A percentile compares a stretch with the other conserved stretches of the same genome.
Evolutionary conservation across 2,329 filamentous ascomycete genomes (phyloP).

Genomic region (Apiospora marii): DNA sequence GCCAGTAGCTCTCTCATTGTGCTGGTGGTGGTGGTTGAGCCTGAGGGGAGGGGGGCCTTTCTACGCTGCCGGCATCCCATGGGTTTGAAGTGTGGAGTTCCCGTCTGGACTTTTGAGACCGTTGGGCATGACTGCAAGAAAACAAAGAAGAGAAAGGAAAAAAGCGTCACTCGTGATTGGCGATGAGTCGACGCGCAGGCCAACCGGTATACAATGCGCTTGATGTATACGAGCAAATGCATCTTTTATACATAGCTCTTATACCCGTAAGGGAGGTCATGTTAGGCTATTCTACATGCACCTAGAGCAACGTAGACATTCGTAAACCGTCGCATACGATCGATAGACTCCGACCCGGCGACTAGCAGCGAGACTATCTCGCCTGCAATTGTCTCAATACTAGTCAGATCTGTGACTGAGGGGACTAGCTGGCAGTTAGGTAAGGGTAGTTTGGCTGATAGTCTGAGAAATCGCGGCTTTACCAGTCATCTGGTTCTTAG

Average conservation of each 20-base stretch:
- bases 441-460: conserved; percentile 17
- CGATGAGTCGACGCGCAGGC: neutral
- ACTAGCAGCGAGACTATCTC: conserved; percentile 11
- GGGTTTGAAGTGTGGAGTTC: conserved; percentile 15
- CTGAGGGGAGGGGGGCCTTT: neutral
- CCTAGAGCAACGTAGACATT: neutral
- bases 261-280: neutral
- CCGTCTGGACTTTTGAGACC: conserved; percentile 18
- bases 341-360: conserved; percentile 1
- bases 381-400: conserved; percentile 9
- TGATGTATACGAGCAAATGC: neutral
- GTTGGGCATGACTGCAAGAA: conserved; percentile 19
- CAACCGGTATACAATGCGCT: neutral
- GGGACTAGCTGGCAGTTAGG: neutral
- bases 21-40: neutral
- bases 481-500: conserved; percentile 21
- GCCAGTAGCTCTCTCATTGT: conserved; percentile 2
- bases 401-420: neutral
- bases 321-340: neutral
- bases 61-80: conserved; percentile 6
- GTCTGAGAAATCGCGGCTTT: conserved; percentile 1
- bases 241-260: no score
- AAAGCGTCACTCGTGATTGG: neutral
- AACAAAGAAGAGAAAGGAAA: neutral
- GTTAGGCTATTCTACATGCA: conserved; percentile 10